Percentiles rank a stretch among this genome's conserved stretches.
phyloP scores from a whole-genome alignment of 2,329 filamentous ascomycete genomes.

The Chaetomium strumarium region DNA sequence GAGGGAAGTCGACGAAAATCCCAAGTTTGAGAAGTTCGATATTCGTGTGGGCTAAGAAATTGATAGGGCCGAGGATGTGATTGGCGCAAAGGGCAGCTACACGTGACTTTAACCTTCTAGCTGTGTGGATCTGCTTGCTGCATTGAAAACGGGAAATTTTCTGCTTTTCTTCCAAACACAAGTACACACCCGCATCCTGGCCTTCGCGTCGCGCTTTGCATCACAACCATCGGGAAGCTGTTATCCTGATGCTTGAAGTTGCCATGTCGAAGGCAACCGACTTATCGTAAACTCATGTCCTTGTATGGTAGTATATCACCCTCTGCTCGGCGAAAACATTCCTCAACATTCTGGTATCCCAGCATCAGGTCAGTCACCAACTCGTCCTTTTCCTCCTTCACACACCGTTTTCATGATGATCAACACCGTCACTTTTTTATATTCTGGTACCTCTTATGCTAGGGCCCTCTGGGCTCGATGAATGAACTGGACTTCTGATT shows the following conservation, averaged over 20 bases:
- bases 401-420: constrained; percentile 61
- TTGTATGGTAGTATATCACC: too few relatives aligned
- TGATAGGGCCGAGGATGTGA: constrained; percentile 34
- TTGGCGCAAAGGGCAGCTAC: constrained; percentile 11
- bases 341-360: neutral
- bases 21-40: constrained; percentile 20
- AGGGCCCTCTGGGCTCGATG: constrained; percentile 62
- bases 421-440: constrained; percentile 45
- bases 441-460: constrained; percentile 99
- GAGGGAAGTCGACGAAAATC: constrained; percentile 16
- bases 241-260: too few relatives aligned
- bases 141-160: neutral
- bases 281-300: too few relatives aligned
- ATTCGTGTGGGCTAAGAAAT: constrained; percentile 38
- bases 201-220: too few relatives aligned
- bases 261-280: too few relatives aligned
- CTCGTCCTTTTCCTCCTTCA: constrained; percentile 11
- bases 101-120: constrained; percentile 8
- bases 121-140: neutral
- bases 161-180: too few relatives aligned
- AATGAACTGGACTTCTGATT: constrained; percentile 84
- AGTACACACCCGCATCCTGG: too few relatives aligned
- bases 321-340: too few relatives aligned
- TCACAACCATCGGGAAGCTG: too few relatives aligned
- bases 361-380: constrained; percentile 31